Conservation (phyloP, 164 flowering plant species). For the Paratinospora sagittata region DNA sequence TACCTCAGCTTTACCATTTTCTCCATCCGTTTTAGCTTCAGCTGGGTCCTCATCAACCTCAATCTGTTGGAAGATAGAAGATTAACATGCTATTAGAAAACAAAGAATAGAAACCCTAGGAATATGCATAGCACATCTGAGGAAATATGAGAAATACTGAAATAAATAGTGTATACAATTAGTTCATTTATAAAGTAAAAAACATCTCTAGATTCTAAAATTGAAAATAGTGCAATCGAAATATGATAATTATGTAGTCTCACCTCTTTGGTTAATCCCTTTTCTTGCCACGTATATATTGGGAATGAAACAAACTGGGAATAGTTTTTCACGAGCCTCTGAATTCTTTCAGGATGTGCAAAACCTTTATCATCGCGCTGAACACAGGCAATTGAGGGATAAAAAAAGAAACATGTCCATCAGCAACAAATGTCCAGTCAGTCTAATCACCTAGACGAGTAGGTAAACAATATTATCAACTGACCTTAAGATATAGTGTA, state of each 20-base stretch:
- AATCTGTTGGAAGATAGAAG: slow-evolving; percentile 37
- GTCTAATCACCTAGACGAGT: neutral
- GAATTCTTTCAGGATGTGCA: slow-evolving; percentile 87
- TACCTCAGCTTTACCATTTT: slow-evolving; percentile 71
- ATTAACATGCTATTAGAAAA: neutral
- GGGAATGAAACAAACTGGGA: slow-evolving; percentile 98
- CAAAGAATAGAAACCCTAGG: neutral
- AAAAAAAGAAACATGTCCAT: neutral
- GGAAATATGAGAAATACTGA: neutral
- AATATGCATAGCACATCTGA: neutral
- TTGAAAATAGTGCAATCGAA: neutral
- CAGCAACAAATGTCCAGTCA: neutral
- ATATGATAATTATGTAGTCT: neutral
- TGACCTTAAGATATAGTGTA: slow-evolving; percentile 81
- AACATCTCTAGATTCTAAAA: neutral
- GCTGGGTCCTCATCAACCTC: slow-evolving; percentile 95
- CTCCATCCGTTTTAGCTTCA: slow-evolving; percentile 67
- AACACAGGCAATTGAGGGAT: neutral
- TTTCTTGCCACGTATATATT: slow-evolving; percentile 93
- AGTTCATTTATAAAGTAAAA: neutral
- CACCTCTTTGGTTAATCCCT: slow-evolving; percentile 93
- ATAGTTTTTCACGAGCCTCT: slow-evolving; percentile 89
- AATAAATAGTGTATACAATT: neutral
- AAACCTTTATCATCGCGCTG: slow-evolving; percentile 85
- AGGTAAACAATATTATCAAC: neutral